phyloP scores from a whole-genome alignment of 352 stramenopile species.

The Phytophthora pseudosyringae region DNA sequence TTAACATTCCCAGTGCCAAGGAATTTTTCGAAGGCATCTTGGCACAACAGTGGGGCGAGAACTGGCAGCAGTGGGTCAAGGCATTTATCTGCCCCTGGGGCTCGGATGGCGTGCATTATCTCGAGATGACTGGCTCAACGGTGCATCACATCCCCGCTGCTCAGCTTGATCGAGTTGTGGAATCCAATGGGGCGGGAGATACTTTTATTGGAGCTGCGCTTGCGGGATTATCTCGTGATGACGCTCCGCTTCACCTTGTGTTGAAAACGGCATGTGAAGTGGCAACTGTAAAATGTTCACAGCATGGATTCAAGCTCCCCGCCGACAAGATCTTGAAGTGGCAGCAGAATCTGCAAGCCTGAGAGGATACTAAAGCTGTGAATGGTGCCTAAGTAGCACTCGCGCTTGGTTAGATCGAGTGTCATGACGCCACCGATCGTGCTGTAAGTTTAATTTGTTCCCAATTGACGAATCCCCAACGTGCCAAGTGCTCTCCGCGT shows the following conservation, averaged over 20 bases:
- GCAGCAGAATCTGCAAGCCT: slow-evolving; percentile 16
- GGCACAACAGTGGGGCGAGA: slow-evolving; percentile 25
- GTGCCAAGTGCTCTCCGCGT: background rate
- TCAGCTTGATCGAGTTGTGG: slow-evolving; percentile 46
- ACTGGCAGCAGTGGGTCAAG: slow-evolving; percentile 36
- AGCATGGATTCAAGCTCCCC: slow-evolving; percentile 57
- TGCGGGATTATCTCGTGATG: slow-evolving; percentile 44
- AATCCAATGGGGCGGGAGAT: slow-evolving; percentile 80
- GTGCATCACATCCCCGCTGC: slow-evolving; percentile 46
- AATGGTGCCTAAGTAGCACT: slow-evolving; percentile 13
- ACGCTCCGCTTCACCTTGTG: slow-evolving; percentile 35
- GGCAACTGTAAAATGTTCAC: slow-evolving; percentile 64
- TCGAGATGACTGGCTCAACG: slow-evolving; percentile 30
- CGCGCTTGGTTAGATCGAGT: background rate
- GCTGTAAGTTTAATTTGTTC: slow-evolving; percentile 9
- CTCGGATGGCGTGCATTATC: slow-evolving; percentile 61
- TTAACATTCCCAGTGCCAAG: slow-evolving; percentile 42
- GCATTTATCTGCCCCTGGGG: slow-evolving; percentile 79
- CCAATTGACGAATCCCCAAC: background rate
- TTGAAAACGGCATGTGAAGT: slow-evolving; percentile 59
- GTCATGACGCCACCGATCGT: background rate
- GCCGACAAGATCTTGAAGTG: slow-evolving; percentile 27
- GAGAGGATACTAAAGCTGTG: background rate
- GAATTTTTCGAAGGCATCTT: slow-evolving; percentile 50
- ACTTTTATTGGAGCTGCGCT: slow-evolving; percentile 74